Conservation (phyloP, 306 rosid species). For the Ormosia semicastrata region DNA sequence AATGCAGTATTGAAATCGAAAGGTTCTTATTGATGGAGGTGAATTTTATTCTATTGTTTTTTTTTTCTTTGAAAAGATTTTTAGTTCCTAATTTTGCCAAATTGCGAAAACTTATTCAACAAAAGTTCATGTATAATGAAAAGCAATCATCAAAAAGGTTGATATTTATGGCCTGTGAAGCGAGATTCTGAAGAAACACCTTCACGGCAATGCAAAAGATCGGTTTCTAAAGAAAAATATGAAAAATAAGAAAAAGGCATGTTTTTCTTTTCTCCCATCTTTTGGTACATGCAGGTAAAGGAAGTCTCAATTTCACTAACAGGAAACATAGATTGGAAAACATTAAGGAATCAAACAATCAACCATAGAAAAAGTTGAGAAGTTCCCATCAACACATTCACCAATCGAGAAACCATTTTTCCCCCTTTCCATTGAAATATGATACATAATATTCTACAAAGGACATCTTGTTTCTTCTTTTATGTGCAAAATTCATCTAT, state of each 20-base stretch:
- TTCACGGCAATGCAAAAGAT: neutral
- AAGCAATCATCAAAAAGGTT: neutral
- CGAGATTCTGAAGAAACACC: neutral
- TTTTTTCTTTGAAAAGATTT: neutral
- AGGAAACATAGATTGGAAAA: neutral
- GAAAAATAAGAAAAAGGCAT: neutral
- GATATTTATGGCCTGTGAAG: neutral
- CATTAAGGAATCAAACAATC: neutral
- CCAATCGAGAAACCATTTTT: neutral
- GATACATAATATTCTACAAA: constrained; percentile 7
- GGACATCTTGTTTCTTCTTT: constrained; percentile 9
- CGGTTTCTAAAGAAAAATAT: neutral
- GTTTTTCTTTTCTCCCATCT: neutral
- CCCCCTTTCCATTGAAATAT: neutral
- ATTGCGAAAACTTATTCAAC: neutral
- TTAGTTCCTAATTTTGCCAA: neutral
- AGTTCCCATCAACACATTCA: constrained; percentile 24
- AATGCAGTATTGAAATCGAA: neutral
- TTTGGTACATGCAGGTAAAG: neutral
- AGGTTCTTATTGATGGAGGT: neutral
- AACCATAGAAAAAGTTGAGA: constrained; percentile 3
- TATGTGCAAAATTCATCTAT: constrained; percentile 16
- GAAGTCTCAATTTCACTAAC: neutral
- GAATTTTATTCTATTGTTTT: neutral
- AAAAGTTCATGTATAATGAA: neutral